A percentile compares a stretch with the other conserved stretches of the same genome.
Conservation (phyloP, 495 filamentous ascomycete species). For the Daldinia concentrica region DNA sequence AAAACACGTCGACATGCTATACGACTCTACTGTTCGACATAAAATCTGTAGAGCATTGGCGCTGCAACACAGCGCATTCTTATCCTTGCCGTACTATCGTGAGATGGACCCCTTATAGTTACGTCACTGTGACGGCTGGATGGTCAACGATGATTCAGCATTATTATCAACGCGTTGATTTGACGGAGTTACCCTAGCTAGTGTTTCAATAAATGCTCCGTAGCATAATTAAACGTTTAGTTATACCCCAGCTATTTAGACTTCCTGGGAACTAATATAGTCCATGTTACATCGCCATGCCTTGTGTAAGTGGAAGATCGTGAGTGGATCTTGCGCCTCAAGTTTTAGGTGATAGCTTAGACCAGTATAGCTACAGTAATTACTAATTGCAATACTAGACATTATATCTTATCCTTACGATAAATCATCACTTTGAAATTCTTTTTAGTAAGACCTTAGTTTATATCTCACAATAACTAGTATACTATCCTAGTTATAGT, state of each 20-base stretch:
- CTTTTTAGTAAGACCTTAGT: background rate
- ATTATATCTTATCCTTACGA: background rate
- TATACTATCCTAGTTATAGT: background rate
- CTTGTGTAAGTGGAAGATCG: background rate
- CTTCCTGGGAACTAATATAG: background rate
- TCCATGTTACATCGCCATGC: background rate
- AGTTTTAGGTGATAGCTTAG: background rate
- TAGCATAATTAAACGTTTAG: background rate
- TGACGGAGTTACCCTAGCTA: constrained; percentile 1
- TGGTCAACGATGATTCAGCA: constrained; percentile 25
- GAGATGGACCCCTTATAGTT: constrained; percentile 6
- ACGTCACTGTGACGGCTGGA: constrained; percentile 23
- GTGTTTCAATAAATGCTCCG: background rate
- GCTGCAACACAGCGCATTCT: constrained; percentile 2
- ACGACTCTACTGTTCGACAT: too few species aligned
- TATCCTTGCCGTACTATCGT: constrained; percentile 16
- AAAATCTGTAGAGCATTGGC: background rate
- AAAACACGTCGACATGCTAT: background rate
- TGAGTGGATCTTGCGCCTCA: background rate
- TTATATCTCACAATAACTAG: background rate
- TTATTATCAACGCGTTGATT: constrained; percentile 22
- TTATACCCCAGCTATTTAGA: background rate
- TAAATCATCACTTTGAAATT: background rate
- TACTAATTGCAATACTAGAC: background rate
- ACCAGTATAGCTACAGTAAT: background rate